phyloP scores from a whole-genome alignment of 768 basidiomycete genomes.

The Dentipellis sp. region DNA sequence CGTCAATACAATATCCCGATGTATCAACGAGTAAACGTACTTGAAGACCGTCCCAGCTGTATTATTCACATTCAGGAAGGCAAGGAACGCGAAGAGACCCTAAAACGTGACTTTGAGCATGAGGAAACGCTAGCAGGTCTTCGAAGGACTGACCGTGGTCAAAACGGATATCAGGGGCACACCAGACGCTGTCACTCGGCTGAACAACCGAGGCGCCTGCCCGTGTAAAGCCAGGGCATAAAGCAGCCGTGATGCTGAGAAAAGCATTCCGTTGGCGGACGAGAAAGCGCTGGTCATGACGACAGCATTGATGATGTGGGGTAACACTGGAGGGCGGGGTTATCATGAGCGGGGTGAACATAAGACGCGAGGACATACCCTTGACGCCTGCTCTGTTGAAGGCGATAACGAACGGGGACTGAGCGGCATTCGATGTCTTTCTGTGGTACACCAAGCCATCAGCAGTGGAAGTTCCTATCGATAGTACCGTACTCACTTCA shows the following conservation, averaged over 20 bases:
- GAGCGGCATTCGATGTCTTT: conserved; percentile 9
- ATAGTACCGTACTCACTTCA: conserved; percentile 5
- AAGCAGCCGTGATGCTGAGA: conserved; percentile 10
- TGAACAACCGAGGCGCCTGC: conserved; percentile 11
- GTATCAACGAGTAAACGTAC: conserved; percentile 1
- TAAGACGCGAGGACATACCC: conserved; percentile 1
- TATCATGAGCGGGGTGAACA: background rate
- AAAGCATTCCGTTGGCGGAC: conserved; percentile 14
- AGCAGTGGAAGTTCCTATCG: background rate
- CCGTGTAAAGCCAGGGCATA: conserved; percentile 10
- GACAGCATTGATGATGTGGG: conserved; percentile 13
- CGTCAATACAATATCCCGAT: too few species aligned
- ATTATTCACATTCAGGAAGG: conserved; percentile 8
- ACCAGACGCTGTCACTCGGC: conserved; percentile 3
- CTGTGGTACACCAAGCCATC: background rate
- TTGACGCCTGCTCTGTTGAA: conserved; percentile 13
- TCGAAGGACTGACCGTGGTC: background rate
- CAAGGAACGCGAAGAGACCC: conserved; percentile 11
- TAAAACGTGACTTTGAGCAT: background rate
- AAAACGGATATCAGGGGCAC: conserved; percentile 11
- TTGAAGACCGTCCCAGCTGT: conserved; percentile 10
- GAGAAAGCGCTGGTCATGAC: conserved; percentile 12
- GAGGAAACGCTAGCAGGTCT: too few species aligned
- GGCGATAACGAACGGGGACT: conserved; percentile 14
- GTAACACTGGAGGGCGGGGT: conserved; percentile 4